These are phyloP conservation scores for Arthrobotrys pseudoclavata DNA, from an alignment of 2,329 filamentous ascomycete genomes.

Conservation along the genomic window DNA sequence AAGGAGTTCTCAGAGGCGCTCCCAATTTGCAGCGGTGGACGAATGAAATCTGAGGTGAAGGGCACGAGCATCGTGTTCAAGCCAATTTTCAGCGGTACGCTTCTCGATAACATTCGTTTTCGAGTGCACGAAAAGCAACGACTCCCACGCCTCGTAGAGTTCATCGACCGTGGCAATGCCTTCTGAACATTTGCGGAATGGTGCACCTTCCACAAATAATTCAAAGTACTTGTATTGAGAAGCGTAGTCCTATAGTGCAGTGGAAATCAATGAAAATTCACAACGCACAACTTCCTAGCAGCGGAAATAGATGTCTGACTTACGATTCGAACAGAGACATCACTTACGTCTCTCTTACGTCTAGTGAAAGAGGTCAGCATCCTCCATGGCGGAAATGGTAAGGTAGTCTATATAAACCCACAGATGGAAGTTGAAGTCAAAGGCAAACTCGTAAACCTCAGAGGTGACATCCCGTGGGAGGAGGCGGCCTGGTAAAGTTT, in stretches of 20 bases:
- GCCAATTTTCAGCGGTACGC: slow-evolving; percentile 47
- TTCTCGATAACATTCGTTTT: slow-evolving; percentile 43
- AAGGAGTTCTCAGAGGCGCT: slow-evolving; percentile 32
- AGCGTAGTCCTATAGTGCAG: slow-evolving; percentile 40
- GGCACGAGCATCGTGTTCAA: slow-evolving; percentile 42
- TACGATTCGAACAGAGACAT: slow-evolving; percentile 52
- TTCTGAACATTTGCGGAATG: slow-evolving; percentile 35
- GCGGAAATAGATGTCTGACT: slow-evolving; percentile 25
- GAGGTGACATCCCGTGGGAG: slow-evolving; percentile 41
- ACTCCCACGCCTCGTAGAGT: slow-evolving; percentile 42
- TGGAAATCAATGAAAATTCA: slow-evolving; percentile 21
- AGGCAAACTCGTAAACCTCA: slow-evolving; percentile 49
- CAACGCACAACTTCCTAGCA: slow-evolving; percentile 15
- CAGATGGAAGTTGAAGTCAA: slow-evolving; percentile 47
- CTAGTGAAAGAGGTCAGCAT: slow-evolving; percentile 27
- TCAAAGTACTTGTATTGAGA: slow-evolving; percentile 44
- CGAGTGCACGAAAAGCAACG: slow-evolving; percentile 36
- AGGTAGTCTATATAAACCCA: slow-evolving; percentile 25
- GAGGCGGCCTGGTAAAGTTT: slow-evolving; percentile 33
- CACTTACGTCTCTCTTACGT: slow-evolving; percentile 44
- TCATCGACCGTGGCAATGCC: slow-evolving; percentile 33
- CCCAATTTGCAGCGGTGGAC: slow-evolving; percentile 17
- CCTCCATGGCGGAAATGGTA: neutral
- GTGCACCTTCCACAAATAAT: slow-evolving; percentile 29
- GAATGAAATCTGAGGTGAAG: slow-evolving; percentile 45